phyloP scores from a whole-genome alignment of 192 early-diverging fungal species.

The Backusella tarrabulga region DNA sequence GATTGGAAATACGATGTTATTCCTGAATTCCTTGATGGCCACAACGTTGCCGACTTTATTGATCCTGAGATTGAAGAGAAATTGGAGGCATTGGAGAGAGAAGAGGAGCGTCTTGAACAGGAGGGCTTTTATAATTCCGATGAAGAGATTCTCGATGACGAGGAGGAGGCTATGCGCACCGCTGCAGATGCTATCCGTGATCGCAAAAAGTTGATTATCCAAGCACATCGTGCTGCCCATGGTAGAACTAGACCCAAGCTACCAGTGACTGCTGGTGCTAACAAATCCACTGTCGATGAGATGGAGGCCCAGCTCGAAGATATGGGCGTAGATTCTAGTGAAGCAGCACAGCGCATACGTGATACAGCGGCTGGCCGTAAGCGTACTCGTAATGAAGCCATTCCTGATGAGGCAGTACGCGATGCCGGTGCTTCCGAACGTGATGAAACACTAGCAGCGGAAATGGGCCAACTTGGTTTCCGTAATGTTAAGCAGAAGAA shows the following conservation, averaged over 20 bases:
- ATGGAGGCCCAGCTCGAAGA: slow-evolving; percentile 70
- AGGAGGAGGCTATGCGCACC: slow-evolving; percentile 74
- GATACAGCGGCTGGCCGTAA: slow-evolving; percentile 50
- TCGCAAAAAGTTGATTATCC: slow-evolving; percentile 81
- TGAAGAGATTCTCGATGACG: slow-evolving; percentile 74
- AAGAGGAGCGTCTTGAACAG: slow-evolving; percentile 91
- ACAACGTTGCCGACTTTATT: slow-evolving; percentile 98
- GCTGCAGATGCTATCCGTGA: slow-evolving; percentile 81
- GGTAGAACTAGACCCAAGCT: slow-evolving; percentile 77
- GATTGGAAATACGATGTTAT: slow-evolving; percentile 98
- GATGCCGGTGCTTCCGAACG: slow-evolving; percentile 62
- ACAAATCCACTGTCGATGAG: slow-evolving; percentile 46
- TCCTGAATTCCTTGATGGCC: slow-evolving; percentile 98
- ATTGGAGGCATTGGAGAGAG: slow-evolving; percentile 91
- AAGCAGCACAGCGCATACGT: slow-evolving; percentile 63
- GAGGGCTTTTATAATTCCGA: slow-evolving; percentile 92
- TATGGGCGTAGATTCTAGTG: slow-evolving; percentile 70
- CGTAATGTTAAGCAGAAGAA: slow-evolving; percentile 59
- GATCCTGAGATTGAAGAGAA: slow-evolving; percentile 97
- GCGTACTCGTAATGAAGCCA: slow-evolving; percentile 72
- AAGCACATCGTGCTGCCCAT: slow-evolving; percentile 70
- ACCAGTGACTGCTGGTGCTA: slow-evolving; percentile 55
- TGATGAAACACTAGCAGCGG: slow-evolving; percentile 54
- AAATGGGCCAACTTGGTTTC: slow-evolving; percentile 77
- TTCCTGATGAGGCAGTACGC: slow-evolving; percentile 64